Percentiles rank a stretch among this genome's conserved stretches.
Evolutionary conservation across 306 rosid genomes (phyloP).

Genomic region (Mimosa bimucronata): DNA sequence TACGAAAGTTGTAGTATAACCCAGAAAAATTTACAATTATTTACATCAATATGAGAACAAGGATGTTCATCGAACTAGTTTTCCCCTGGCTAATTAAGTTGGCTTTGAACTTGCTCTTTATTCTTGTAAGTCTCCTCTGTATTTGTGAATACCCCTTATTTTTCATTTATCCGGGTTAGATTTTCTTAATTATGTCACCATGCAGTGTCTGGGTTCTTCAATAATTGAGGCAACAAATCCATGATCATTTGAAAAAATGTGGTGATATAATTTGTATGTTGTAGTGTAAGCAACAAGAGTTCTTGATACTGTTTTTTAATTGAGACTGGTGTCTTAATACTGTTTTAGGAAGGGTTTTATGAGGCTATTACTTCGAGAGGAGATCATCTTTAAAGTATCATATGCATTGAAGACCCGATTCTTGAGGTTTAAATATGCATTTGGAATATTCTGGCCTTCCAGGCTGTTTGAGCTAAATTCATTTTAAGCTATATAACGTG

Average conservation of each 20-base stretch:
- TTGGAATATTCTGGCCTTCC: constrained; percentile 23
- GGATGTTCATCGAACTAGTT: too few species aligned
- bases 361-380: not conserved
- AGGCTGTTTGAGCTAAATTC: constrained; percentile 22
- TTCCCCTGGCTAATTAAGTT: too few species aligned
- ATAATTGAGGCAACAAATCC: not conserved
- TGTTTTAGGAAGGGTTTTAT: not conserved
- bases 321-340: not conserved
- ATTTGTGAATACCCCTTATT: not conserved
- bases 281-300: not conserved
- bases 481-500: not conserved
- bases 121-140: not conserved
- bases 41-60: too few species aligned
- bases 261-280: not conserved
- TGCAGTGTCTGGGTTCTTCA: not conserved
- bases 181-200: not conserved
- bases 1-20: too few species aligned
- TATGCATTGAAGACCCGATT: not conserved
- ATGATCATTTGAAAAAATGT: not conserved
- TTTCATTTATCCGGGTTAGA: not conserved
- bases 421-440: constrained; percentile 4
- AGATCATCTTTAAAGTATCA: not conserved
- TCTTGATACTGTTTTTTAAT: not conserved
- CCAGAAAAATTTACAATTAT: too few species aligned
- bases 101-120: constrained; percentile 5